phyloP scores from a whole-genome alignment of 1,284 basidiomycete species.

The Chondrostereum purpureum region DNA sequence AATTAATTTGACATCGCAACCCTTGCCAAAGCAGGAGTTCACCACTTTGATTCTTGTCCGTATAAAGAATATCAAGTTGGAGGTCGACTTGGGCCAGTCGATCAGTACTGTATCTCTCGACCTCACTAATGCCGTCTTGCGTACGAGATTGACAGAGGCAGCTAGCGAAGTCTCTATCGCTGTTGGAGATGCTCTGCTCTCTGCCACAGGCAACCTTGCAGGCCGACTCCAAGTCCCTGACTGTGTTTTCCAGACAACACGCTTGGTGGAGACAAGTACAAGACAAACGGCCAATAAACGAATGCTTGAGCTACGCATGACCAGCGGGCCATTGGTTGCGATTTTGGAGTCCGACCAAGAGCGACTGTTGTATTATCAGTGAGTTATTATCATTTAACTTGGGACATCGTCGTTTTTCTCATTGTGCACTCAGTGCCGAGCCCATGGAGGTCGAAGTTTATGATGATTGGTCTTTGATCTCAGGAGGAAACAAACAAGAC shows the following conservation, averaged over 20 bases:
- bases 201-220: slow-evolving; percentile 70
- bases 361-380: slow-evolving; percentile 75
- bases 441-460: slow-evolving; percentile 70
- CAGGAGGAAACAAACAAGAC: slow-evolving; percentile 32
- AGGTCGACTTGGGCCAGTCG: slow-evolving; percentile 73
- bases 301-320: slow-evolving; percentile 72
- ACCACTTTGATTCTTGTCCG: slow-evolving; percentile 60
- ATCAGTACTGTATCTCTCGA: slow-evolving; percentile 62
- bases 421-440: slow-evolving; percentile 54
- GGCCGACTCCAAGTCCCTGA: slow-evolving; percentile 64
- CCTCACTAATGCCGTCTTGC: slow-evolving; percentile 53
- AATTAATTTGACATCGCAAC: slow-evolving; percentile 15
- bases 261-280: slow-evolving; percentile 40
- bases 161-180: slow-evolving; percentile 59
- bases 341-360: slow-evolving; percentile 74
- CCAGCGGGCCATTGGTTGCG: slow-evolving; percentile 64
- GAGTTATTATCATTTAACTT: slow-evolving; percentile 20
- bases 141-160: slow-evolving; percentile 53
- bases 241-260: slow-evolving; percentile 71
- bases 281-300: slow-evolving; percentile 29
- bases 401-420: background rate
- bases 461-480: slow-evolving; percentile 75
- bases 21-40: slow-evolving; percentile 27
- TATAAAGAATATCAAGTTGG: slow-evolving; percentile 64
- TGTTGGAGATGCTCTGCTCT: slow-evolving; percentile 56